Evolutionary conservation across 345 rosid species (phyloP), one percentile per base, ranked within the genome.

Genomic region (Lumnitzera racemosa): DNA sequence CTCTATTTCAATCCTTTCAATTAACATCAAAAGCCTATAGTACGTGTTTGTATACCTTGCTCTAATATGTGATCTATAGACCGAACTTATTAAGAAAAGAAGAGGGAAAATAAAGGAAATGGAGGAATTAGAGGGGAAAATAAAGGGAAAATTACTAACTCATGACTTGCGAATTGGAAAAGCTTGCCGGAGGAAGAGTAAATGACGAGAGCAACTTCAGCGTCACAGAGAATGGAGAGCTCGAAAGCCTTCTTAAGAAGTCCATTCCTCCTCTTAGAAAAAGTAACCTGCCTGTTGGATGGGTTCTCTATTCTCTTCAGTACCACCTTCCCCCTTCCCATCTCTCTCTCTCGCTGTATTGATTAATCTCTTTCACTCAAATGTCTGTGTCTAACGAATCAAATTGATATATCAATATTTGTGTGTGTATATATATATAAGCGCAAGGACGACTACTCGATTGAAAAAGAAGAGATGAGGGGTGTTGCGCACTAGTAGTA

Each of bases 241-340:
- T 85, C 87, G 46, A 69, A 78, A 59, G 90, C 85, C 70, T 85
- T 85, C 82, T 82, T 85, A 7, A 85, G 47, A 49, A 85, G 61
- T 15, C 90, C 90, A 63, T 71, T 76, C 62, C 80, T 73, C 49
- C 87, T 69, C 78, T 82, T 85, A 3, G 87, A 85, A 81, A 85
- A 85, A 61, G 85, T 80, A 6, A 85, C 85, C 51, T 85, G 91
- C 70, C 91, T 72, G 67, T 60, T 82, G 15, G 84, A 62, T 52
- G 79, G 60, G 63, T 82, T 85, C 71, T 85, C 88, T 64, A 85
- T 82, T 69, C 85, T 78, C 76, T 82, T 80, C 65, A 85, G 72
- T 63, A 72, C 81, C 20, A 82, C 80, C 61, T 80, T 85, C 49
- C 91, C 88, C 73, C 88, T 73, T 59, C 87, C 87, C 90, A 85